phyloP scores from a whole-genome alignment of 2,329 filamentous ascomycete species.

The Colletotrichum sojae region DNA sequence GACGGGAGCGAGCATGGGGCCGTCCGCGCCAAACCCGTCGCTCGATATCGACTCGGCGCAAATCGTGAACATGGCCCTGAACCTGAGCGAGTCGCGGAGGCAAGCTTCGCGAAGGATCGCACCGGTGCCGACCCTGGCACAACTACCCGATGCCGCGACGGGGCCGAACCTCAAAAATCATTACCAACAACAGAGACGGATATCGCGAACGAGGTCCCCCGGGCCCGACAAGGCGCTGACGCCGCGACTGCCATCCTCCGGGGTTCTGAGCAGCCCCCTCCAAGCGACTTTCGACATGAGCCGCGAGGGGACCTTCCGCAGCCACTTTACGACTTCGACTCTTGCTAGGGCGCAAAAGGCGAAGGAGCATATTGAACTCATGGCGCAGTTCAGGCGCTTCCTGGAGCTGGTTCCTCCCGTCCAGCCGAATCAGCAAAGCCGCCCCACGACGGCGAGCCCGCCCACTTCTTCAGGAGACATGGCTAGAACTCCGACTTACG shows the following conservation, averaged over 20 bases:
- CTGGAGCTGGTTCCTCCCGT: conserved; percentile 85
- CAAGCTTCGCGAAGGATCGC: conserved; percentile 72
- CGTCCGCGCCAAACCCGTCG: conserved; percentile 44
- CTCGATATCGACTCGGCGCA: conserved; percentile 85
- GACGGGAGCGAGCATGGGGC: conserved; percentile 36
- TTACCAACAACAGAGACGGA: conserved; percentile 78
- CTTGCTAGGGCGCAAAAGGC: conserved; percentile 87
- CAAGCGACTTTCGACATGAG: conserved; percentile 62
- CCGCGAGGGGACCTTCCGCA: conserved; percentile 65
- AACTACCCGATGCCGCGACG: conserved; percentile 65
- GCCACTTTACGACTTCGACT: conserved; percentile 84
- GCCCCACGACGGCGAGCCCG: conserved; percentile 57
- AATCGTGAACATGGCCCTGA: conserved; percentile 93
- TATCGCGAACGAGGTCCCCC: conserved; percentile 74
- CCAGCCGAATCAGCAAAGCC: conserved; percentile 57
- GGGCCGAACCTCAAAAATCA: conserved; percentile 76
- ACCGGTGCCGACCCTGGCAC: conserved; percentile 65
- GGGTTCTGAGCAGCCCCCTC: conserved; percentile 60
- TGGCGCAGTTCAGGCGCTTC: conserved; percentile 85
- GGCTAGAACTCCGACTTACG: conserved; percentile 40
- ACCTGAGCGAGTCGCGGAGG: conserved; percentile 84
- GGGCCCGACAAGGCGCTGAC: conserved; percentile 61
- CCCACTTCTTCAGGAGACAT: conserved; percentile 57
- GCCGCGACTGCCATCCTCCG: conserved; percentile 57
- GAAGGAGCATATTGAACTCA: conserved; percentile 86